Conservation (phyloP, 495 filamentous ascomycete genomes). For the Hyaloscypha bicolor region DNA sequence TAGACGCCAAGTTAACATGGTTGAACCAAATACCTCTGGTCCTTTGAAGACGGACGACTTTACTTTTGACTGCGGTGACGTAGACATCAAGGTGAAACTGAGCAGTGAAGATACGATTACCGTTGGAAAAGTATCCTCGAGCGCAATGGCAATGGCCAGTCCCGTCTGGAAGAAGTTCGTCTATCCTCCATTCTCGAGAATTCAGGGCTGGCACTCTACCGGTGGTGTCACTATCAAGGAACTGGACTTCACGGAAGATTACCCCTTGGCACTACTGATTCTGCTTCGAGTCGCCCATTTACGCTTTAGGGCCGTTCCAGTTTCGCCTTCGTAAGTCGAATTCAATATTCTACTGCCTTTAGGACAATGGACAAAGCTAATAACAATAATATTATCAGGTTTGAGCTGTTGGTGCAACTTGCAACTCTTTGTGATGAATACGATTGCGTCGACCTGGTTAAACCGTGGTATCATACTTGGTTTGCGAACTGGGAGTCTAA, state of each 20-base stretch:
- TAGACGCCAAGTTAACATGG: neutral
- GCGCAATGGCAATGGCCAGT: conserved; percentile 1
- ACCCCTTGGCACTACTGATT: neutral
- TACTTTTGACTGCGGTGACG: conserved; percentile 1
- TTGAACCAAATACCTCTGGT: neutral
- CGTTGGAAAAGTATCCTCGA: neutral
- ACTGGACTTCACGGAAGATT: conserved; percentile 10
- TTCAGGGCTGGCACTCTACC: neutral
- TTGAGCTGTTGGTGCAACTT: neutral
- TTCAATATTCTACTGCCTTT: neutral
- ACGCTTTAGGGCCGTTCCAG: conserved; percentile 1
- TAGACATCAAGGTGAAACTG: neutral
- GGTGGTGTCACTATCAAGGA: neutral
- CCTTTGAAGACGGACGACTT: neutral
- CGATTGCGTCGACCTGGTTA: conserved; percentile 2
- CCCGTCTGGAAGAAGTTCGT: conserved; percentile 7
- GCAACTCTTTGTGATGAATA: conserved; percentile 11
- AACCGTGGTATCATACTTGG: neutral
- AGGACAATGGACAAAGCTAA: too few species aligned
- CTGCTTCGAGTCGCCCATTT: conserved; percentile 8
- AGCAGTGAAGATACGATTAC: neutral
- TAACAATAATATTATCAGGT: too few species aligned
- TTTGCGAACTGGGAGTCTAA: neutral
- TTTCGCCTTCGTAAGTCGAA: neutral
- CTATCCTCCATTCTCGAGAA: neutral